Conservation (phyloP, 139 green algal species). For the Nannochloris sp. region DNA sequence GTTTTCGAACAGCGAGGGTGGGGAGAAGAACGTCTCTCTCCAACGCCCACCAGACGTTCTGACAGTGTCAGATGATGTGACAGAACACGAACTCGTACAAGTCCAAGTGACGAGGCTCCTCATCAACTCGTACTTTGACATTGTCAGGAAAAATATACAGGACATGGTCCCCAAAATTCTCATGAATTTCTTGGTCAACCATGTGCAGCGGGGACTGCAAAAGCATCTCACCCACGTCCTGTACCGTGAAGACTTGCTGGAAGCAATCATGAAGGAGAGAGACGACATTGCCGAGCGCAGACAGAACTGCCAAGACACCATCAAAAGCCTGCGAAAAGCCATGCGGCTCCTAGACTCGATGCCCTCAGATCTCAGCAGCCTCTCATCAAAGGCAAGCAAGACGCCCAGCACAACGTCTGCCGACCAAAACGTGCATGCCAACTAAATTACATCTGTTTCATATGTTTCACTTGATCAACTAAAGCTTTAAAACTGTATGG, state of each 20-base stretch:
- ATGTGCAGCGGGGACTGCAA: conserved; percentile 64
- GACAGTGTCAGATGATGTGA: conserved; percentile 27
- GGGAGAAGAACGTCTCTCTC: neutral
- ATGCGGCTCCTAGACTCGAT: conserved; percentile 47
- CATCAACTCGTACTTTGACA: conserved; percentile 83
- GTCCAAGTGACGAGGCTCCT: conserved; percentile 84
- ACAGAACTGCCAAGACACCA: conserved; percentile 33
- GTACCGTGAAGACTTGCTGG: conserved; percentile 78
- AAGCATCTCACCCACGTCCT: conserved; percentile 73
- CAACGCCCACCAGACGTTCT: conserved; percentile 22
- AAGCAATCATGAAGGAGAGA: conserved; percentile 64
- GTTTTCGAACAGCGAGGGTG: conserved; percentile 14
- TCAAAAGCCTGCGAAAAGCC: conserved; percentile 36
- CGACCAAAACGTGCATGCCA: neutral
- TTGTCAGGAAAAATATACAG: conserved; percentile 74
- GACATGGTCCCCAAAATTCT: conserved; percentile 88
- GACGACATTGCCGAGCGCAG: conserved; percentile 58
- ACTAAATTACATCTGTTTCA: conserved; percentile 39
- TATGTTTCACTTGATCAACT: conserved; percentile 77
- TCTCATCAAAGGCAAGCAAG: neutral
- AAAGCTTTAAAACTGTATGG: conserved; percentile 89
- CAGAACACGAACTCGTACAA: conserved; percentile 57
- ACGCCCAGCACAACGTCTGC: neutral
- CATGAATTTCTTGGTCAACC: conserved; percentile 90
- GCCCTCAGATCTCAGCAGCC: conserved; percentile 32